These are phyloP conservation scores for Tetrastigma voinierianum DNA, from an alignment of 164 flowering plant species.

Conservation along the genomic window DNA sequence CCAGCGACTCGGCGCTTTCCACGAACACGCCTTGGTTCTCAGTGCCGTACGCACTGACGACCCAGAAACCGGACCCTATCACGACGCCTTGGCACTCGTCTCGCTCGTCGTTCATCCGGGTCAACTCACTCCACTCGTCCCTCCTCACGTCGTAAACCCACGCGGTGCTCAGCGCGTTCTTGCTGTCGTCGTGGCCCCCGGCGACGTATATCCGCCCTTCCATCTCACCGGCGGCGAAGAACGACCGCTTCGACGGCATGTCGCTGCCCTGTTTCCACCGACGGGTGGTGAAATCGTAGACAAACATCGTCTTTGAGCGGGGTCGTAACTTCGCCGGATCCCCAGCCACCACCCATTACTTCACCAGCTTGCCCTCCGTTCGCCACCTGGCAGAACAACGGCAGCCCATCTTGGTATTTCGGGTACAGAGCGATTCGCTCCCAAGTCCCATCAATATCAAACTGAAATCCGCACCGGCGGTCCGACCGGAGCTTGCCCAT, in stretches of 20 bases:
- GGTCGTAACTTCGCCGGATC: constrained; percentile 59
- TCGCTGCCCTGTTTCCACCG: constrained; percentile 54
- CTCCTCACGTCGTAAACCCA: constrained; percentile 51
- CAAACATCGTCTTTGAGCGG: constrained; percentile 52
- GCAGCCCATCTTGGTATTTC: constrained; percentile 54
- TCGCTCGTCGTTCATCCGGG: constrained; percentile 58
- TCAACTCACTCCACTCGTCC: constrained; percentile 71
- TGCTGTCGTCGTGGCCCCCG: constrained; percentile 83
- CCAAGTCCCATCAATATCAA: constrained; percentile 54
- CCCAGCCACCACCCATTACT: constrained; percentile 88
- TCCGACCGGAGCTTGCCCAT: constrained; percentile 18
- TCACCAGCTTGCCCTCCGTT: constrained; percentile 58
- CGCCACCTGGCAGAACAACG: constrained; percentile 64
- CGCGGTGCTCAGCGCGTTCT: constrained; percentile 67
- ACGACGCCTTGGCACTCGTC: constrained; percentile 84
- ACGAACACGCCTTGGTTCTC: constrained; percentile 64
- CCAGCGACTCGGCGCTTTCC: constrained; percentile 53
- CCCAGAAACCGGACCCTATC: constrained; percentile 69
- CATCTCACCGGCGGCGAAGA: constrained; percentile 51
- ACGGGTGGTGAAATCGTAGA: constrained; percentile 53
- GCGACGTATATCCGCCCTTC: constrained; percentile 59
- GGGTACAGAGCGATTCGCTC: constrained; percentile 44
- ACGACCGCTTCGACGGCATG: constrained; percentile 66
- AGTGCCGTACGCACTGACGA: constrained; percentile 77
- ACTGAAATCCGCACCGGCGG: constrained; percentile 51